Evolutionary conservation across 169 alveolate species (phyloP).

Genomic region (Eimeria zaria): DNA sequence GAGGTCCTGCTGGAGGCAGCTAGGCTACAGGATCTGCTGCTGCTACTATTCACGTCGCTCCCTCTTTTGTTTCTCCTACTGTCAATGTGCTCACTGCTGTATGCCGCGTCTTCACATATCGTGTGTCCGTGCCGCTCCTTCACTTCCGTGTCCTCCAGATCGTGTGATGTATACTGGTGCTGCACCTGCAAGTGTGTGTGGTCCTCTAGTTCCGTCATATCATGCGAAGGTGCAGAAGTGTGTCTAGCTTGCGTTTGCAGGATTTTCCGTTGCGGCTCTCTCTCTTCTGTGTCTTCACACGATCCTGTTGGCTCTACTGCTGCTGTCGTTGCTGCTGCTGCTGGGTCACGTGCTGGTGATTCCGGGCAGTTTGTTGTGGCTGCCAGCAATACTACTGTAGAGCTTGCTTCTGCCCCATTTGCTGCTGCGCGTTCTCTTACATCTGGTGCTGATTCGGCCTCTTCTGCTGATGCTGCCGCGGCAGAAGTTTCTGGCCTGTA

Average conservation of each 20-base stretch:
- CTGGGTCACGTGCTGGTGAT: neutral
- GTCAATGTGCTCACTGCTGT: neutral
- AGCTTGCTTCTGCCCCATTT: neutral
- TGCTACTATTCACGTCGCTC: neutral
- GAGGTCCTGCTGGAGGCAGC: neutral
- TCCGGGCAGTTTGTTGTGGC: neutral
- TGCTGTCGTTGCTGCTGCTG: neutral
- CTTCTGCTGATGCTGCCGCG: neutral
- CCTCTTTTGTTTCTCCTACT: neutral
- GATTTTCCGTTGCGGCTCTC: neutral
- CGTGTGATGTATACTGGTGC: neutral
- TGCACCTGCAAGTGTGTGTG: conserved; percentile 1
- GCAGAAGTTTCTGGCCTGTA: neutral
- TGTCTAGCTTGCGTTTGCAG: conserved; percentile 5
- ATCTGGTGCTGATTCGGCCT: neutral
- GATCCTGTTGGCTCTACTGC: neutral
- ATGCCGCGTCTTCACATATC: neutral
- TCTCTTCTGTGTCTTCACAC: conserved; percentile 34
- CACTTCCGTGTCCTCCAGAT: neutral
- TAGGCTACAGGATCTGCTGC: neutral
- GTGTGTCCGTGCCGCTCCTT: neutral
- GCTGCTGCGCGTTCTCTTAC: neutral
- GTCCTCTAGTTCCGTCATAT: neutral
- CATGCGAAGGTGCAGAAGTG: neutral
- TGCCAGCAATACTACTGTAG: neutral